Evolutionary conservation across 2,329 filamentous ascomycete species (phyloP), one percentile per base, ranked within the genome.

Genomic region (Leptosphaerulina australis): DNA sequence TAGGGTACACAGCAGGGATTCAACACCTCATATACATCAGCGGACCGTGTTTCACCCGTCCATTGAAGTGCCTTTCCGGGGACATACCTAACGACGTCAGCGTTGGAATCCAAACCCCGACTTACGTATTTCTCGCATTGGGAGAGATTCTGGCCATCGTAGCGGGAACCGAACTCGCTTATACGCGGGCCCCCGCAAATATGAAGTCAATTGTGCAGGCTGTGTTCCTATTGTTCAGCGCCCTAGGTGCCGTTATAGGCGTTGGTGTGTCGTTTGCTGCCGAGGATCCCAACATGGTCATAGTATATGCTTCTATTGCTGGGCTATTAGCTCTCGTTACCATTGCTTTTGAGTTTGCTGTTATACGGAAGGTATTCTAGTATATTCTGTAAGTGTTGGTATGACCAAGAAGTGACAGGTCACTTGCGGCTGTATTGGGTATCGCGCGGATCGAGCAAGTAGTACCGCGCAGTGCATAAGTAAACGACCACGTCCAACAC

Each of bases 71-170:
- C 51, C 24, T 56, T 1, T 69, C 69, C 1, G 34, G 22, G 12
- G 38, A 43, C 45, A 18, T 33, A 29, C 71, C 72, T 0, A 76
- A 76, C 28, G 37, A 66, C 1, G 56, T 76, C 3, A 64, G 43
- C 11, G 62, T 76, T 3, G 72, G 67, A 59, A 26, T 70, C 1
- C 73, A 77, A 44, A 35, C 66, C 2, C 73, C 74, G 0, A 57
- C 66, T 1, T 74, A 73, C 45, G 58, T 74, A 15, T 44, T 66
- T 3, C 58, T 71, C 1, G 71, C 72, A 0, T 34, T 74, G 3
- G 71, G 66, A 0, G 75, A 77, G 59, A 71, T 77, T 21, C 63
- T 78, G 8, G 69, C 68, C 4, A 60, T 73, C 33, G 66, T 71
- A 4, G 74, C 74, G 0, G 65, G 65, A 4, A 68, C 63, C 18